Evolutionary conservation across 257 asterid species (phyloP).

Genomic region (Prunella vulgaris): DNA sequence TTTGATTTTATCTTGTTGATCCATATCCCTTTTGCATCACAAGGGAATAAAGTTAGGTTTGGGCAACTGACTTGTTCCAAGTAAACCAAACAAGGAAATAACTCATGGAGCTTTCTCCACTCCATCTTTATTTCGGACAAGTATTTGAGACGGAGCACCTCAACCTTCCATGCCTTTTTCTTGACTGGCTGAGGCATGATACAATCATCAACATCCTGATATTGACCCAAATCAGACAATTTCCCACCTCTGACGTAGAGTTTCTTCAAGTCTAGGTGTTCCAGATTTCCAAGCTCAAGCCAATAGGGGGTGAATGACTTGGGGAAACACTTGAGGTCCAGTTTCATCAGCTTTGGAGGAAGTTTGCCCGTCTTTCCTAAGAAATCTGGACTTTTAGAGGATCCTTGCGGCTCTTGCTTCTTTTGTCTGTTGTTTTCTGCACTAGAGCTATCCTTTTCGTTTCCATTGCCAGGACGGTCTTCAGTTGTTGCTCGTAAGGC

Average conservation of each 20-base stretch:
- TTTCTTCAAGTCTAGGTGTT: conserved; percentile 21
- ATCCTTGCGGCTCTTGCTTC: not conserved
- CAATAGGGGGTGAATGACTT: conserved; percentile 24
- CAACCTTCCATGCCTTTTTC: conserved; percentile 28
- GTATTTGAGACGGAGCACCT: conserved; percentile 43
- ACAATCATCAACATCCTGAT: conserved; percentile 14
- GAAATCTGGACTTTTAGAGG: not conserved
- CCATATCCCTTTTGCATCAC: conserved; percentile 48
- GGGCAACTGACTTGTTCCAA: conserved; percentile 48
- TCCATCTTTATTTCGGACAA: conserved; percentile 38
- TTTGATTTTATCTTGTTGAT: conserved; percentile 16
- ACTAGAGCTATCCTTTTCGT: not conserved
- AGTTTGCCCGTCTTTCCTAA: not conserved
- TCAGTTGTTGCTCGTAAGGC: not conserved
- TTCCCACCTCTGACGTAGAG: conserved; percentile 52
- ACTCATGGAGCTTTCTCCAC: conserved; percentile 33
- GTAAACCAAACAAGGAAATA: conserved; percentile 37
- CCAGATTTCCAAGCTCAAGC: conserved; percentile 23
- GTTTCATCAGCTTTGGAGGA: conserved; percentile 27
- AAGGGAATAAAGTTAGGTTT: conserved; percentile 40
- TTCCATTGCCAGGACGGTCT: too few species aligned
- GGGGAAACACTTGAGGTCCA: conserved; percentile 49
- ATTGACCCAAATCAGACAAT: conserved; percentile 37
- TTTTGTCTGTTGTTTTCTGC: not conserved
- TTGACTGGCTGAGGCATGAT: not conserved